phyloP scores from a whole-genome alignment of 352 stramenopile genomes.

The Pythium brachiatum region DNA sequence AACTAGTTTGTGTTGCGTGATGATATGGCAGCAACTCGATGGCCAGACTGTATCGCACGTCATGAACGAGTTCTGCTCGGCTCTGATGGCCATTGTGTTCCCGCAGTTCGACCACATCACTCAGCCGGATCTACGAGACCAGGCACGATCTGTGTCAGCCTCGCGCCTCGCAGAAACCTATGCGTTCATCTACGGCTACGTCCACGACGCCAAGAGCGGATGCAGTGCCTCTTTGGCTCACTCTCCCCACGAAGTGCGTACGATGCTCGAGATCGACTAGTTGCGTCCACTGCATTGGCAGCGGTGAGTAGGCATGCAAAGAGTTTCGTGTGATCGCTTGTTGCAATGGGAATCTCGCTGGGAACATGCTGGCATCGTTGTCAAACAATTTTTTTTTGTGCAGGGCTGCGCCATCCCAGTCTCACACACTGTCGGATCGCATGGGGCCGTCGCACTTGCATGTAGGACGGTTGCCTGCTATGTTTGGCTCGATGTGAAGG shows the following conservation, averaged over 20 bases:
- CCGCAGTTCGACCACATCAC: conserved; percentile 51
- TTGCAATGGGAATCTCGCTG: no score
- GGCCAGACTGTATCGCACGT: conserved; percentile 44
- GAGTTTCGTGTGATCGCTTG: no score
- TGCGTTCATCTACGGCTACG: conserved; percentile 55
- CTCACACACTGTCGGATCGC: no score
- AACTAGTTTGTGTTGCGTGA: no score
- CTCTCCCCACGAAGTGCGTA: conserved; percentile 59
- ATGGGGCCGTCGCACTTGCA: no score
- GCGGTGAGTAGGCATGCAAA: no score
- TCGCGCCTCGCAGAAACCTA: conserved; percentile 45
- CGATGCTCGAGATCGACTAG: conserved; percentile 58
- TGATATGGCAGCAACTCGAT: conserved; percentile 27
- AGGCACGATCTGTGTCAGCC: conserved; percentile 35
- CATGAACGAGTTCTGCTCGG: conserved; percentile 53
- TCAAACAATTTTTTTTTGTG: no score
- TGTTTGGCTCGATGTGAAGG: background rate
- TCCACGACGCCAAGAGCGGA: conserved; percentile 41
- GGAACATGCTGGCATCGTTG: no score
- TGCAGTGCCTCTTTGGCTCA: conserved; percentile 48
- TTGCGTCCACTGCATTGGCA: no score
- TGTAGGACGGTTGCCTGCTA: no score
- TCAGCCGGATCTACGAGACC: conserved; percentile 46
- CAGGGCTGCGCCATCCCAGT: no score
- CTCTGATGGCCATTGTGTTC: conserved; percentile 47